Evolutionary conservation across 139 green algal species (phyloP).

Genomic region (Zygnema circumcarinatum): DNA sequence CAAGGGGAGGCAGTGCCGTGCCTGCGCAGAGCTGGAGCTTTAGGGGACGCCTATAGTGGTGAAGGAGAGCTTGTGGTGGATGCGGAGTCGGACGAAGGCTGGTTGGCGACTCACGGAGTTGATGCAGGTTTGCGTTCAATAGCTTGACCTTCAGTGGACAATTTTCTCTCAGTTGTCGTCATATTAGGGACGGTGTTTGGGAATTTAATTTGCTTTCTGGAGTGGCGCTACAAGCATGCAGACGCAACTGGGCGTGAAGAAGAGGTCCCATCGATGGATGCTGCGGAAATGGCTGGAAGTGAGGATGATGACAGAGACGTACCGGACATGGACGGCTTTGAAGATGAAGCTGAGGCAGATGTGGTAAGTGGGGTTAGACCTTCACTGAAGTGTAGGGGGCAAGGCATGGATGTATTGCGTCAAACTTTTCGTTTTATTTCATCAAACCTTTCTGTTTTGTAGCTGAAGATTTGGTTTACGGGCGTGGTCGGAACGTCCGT

Average conservation of each 20-base stretch:
- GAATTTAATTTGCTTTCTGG: no score
- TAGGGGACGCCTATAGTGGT: slow-evolving; percentile 38
- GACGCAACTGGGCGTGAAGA: background rate
- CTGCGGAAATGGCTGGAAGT: background rate
- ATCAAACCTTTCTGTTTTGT: no score
- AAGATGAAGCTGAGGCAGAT: slow-evolving; percentile 60
- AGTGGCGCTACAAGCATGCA: no score
- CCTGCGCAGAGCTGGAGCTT: slow-evolving; percentile 26
- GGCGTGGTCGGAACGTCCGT: no score
- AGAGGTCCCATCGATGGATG: slow-evolving; percentile 21
- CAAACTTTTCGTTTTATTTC: no score
- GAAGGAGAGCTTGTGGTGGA: slow-evolving; percentile 49
- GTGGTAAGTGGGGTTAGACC: background rate
- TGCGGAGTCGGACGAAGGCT: slow-evolving; percentile 38
- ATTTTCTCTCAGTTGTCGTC: no score
- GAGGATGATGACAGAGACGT: slow-evolving; percentile 66
- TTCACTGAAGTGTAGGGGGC: no score
- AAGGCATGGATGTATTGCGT: no score
- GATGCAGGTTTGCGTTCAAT: slow-evolving; percentile 2
- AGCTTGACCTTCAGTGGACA: background rate
- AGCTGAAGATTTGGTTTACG: no score
- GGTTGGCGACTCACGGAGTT: slow-evolving; percentile 53
- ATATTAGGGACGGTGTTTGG: no score
- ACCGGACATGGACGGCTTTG: slow-evolving; percentile 69
- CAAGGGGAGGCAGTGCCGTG: slow-evolving; percentile 50